phyloP scores from a whole-genome alignment of 2,329 filamentous ascomycete species.

The Aspergillus sp. region DNA sequence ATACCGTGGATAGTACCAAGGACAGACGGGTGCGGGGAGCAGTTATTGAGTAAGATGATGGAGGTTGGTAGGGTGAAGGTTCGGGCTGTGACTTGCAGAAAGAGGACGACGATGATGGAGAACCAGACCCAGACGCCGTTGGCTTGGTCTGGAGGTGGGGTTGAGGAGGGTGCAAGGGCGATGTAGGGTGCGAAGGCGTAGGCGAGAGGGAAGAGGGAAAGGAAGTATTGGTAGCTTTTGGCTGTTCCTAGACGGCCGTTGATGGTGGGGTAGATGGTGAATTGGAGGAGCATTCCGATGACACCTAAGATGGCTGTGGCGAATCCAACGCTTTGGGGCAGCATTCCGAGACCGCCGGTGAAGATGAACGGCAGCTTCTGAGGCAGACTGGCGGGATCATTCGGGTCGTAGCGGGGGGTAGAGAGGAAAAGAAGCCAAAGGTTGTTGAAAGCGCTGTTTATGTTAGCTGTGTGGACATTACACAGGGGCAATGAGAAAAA shows the following conservation, averaged over 20 bases:
- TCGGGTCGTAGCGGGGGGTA: slow-evolving; percentile 52
- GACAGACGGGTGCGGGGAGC: slow-evolving; percentile 53
- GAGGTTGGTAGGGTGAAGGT: slow-evolving; percentile 61
- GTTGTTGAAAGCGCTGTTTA: slow-evolving; percentile 62
- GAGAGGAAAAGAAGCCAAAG: slow-evolving; percentile 74
- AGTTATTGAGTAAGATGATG: slow-evolving; percentile 56
- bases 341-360: slow-evolving; percentile 65
- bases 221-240: slow-evolving; percentile 59
- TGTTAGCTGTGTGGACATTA: slow-evolving; percentile 2
- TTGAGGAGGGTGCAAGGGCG: slow-evolving; percentile 56
- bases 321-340: slow-evolving; percentile 62
- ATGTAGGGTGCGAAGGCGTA: slow-evolving; percentile 69
- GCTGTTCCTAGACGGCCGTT: slow-evolving; percentile 62
- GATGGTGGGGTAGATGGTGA: slow-evolving; percentile 63
- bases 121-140: slow-evolving; percentile 53
- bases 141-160: slow-evolving; percentile 33
- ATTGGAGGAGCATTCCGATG: slow-evolving; percentile 65
- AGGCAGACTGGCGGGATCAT: slow-evolving; percentile 36
- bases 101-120: slow-evolving; percentile 57
- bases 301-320: slow-evolving; percentile 68
- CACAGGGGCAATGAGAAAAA: neutral
- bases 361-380: slow-evolving; percentile 51
- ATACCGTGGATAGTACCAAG: slow-evolving; percentile 55
- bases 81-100: slow-evolving; percentile 63
- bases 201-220: slow-evolving; percentile 63